Conservation (phyloP, 352 stramenopile species). For the Pythium volutum region DNA sequence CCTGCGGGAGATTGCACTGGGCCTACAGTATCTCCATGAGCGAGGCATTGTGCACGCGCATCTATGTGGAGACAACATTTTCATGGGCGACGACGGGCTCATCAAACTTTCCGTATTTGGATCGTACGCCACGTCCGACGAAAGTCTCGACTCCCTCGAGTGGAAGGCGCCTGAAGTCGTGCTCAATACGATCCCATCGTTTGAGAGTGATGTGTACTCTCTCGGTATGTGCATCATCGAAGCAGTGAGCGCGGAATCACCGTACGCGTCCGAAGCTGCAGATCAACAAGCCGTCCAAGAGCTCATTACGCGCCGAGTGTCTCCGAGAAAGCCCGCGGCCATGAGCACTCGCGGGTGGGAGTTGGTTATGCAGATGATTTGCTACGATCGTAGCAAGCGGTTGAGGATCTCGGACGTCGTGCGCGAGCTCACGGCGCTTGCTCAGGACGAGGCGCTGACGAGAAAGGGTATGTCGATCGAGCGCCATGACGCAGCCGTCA, state of each 20-base stretch:
- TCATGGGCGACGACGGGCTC: slow-evolving; percentile 25
- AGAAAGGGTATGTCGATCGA: too few species aligned
- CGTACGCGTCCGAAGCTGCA: background rate
- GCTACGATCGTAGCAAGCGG: background rate
- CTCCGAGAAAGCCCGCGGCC: background rate
- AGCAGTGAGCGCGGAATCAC: slow-evolving; percentile 16
- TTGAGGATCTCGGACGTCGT: slow-evolving; percentile 13
- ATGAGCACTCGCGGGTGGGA: slow-evolving; percentile 8
- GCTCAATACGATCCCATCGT: background rate
- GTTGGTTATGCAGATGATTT: slow-evolving; percentile 6
- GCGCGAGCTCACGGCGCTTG: background rate
- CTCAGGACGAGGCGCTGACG: slow-evolving; percentile 1
- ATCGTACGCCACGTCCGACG: background rate
- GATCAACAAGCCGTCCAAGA: background rate
- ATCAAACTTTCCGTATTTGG: slow-evolving; percentile 19
- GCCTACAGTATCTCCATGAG: slow-evolving; percentile 70
- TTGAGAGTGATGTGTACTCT: slow-evolving; percentile 18
- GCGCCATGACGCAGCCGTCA: background rate
- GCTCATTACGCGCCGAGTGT: background rate
- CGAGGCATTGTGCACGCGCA: slow-evolving; percentile 28
- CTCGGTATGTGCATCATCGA: slow-evolving; percentile 33
- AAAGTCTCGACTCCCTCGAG: background rate
- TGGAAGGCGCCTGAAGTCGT: slow-evolving; percentile 25
- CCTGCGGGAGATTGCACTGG: slow-evolving; percentile 40
- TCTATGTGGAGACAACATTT: slow-evolving; percentile 3